A percentile compares a stretch with the other conserved stretches of the same genome.
Evolutionary conservation across 2,329 filamentous ascomycete species (phyloP).

Genomic region (Pseudocercospora fuligena): DNA sequence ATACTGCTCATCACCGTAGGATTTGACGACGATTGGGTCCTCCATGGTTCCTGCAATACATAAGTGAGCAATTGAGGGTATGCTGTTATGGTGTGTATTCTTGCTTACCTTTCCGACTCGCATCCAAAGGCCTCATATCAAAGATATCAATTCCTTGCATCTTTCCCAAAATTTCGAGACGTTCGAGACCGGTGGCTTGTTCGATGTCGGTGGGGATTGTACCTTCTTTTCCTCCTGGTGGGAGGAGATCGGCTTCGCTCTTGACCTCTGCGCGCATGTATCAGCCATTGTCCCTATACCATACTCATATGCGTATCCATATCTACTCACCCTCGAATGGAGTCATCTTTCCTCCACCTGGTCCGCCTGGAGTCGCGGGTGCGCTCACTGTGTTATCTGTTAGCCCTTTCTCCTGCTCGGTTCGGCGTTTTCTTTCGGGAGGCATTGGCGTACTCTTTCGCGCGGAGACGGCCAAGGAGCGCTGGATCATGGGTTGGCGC

Average conservation of each 20-base stretch:
- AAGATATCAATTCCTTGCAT: conserved; percentile 98
- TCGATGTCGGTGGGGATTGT: conserved; percentile 92
- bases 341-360: conserved; percentile 48
- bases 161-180: conserved; percentile 98
- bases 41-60: conserved; percentile 73
- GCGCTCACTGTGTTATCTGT: conserved; percentile 19
- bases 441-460: conserved; percentile 49
- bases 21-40: conserved; percentile 87
- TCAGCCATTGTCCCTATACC: conserved; percentile 20
- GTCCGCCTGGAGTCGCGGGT: conserved; percentile 25
- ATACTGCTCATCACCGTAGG: conserved; percentile 94
- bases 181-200: conserved; percentile 95
- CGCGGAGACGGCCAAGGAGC: conserved; percentile 54
- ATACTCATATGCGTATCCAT: not conserved
- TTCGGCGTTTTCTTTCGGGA: conserved; percentile 17
- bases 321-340: conserved; percentile 49
- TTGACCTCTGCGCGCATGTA: conserved; percentile 72
- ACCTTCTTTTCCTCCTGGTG: conserved; percentile 79
- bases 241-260: conserved; percentile 78
- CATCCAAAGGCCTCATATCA: conserved; percentile 95
- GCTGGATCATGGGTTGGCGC: conserved; percentile 45
- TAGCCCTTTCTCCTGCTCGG: conserved; percentile 13
- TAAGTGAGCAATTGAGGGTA: no score
- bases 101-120: conserved; percentile 77
- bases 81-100: no score